phyloP scores from a whole-genome alignment of 2,329 filamentous ascomycete genomes.

The Scopulariopsis brevicaulis region DNA sequence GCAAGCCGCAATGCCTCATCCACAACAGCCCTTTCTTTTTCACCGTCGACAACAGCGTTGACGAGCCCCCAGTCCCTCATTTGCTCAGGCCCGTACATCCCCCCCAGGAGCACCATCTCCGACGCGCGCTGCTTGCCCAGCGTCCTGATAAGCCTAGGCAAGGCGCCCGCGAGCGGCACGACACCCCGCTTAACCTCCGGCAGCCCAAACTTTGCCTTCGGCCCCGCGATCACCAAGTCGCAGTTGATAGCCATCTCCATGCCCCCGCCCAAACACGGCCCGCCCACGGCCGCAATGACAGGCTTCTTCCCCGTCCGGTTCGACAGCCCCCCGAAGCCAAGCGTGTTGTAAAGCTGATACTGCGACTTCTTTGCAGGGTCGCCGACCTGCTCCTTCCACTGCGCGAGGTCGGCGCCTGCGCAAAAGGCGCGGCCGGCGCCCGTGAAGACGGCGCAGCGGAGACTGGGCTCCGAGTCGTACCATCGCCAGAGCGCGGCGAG shows the following conservation, averaged over 20 bases:
- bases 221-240: slow-evolving; percentile 57
- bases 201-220: slow-evolving; percentile 49
- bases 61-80: slow-evolving; percentile 57
- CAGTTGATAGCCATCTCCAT: slow-evolving; percentile 67
- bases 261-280: slow-evolving; percentile 62
- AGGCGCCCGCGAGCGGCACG: slow-evolving; percentile 57
- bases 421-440: slow-evolving; percentile 55
- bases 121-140: slow-evolving; percentile 59
- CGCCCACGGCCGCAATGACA: slow-evolving; percentile 66
- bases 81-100: slow-evolving; percentile 45
- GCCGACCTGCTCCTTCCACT: slow-evolving; percentile 42
- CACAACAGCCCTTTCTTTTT: slow-evolving; percentile 29
- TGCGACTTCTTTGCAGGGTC: slow-evolving; percentile 8
- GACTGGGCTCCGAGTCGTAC: slow-evolving; percentile 49
- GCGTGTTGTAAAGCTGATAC: slow-evolving; percentile 17
- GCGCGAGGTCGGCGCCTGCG: slow-evolving; percentile 56
- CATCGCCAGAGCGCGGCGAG: slow-evolving; percentile 41
- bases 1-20: slow-evolving; percentile 51
- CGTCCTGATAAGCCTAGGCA: slow-evolving; percentile 53
- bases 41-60: slow-evolving; percentile 46
- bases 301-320: slow-evolving; percentile 62
- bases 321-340: slow-evolving; percentile 55
- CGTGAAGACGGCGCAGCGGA: slow-evolving; percentile 53
- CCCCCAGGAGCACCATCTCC: slow-evolving; percentile 59
- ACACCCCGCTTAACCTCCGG: slow-evolving; percentile 65